Base-by-base conservation (phyloP, 2,329 filamentous ascomycete genomes). In the Pyrenochaeta sp. region DNA sequence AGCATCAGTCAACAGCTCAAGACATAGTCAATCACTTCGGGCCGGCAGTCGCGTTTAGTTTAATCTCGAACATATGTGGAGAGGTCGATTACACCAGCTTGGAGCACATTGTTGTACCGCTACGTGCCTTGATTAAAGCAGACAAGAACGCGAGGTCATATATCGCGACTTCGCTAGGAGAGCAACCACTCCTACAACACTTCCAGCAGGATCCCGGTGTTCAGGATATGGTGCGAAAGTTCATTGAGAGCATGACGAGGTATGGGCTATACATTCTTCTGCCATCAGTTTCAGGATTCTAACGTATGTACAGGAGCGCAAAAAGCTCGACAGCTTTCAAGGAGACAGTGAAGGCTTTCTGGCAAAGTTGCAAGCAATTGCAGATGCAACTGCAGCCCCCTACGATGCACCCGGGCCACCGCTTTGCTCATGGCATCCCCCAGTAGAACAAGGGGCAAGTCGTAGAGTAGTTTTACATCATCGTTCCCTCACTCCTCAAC, bases 1-100 rank as follows among this genome's bases (percentile, higher is more conserved):
- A 59, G 40, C 51, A 72, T 30, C 69, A 73, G 48, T 51, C 46
- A 4, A 74, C 69, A 6, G 67, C 62, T 11, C 71, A 74, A 51
- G 69, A 75, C 18, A 75, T 75, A n/a, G 61, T 71, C 17, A 62
- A 67, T 17, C 69, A 74, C 32, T 75, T 75, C 41, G 73, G 72
- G 1, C 56, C 66, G 7, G 54, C 64, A 7, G 66, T 75, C 11
- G 70, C 67, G 4, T 61, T 56, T 41, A 71, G 69, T 7, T 53
- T 75, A 40, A 64, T 74, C 3, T 63, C 63, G 32, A 75, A 75
- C 23, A 45, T 74, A 3, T 74, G 72, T 37, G 73, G 73, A 18
- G 71, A 75, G 54, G 72, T 74, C 14, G 72, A 74, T 45, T 58
- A 60, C 9, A 69, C 69, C 10, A 74, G 69, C 41, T 45, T 75